Evolutionary conservation across 108 stramenopile species (phyloP), one percentile per base, ranked within the genome.

Genomic region (Cyclotella baltica): DNA sequence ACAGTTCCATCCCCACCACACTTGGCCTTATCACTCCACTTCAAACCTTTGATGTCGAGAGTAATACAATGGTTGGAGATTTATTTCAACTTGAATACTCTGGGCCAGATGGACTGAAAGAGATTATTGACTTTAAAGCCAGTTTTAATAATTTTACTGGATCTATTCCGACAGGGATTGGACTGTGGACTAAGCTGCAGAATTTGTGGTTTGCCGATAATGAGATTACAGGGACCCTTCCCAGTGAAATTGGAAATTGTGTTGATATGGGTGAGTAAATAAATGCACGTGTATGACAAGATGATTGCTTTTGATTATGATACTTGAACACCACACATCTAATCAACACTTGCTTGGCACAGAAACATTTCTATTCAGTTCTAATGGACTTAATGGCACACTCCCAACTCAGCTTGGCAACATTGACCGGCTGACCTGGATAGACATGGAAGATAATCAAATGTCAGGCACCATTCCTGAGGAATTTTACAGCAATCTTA

Each of bases 101-200:
- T 31, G 80, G 80, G 16, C 67, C 67, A 50, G 67, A 72, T 50
- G 81, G 81, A 34, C 59, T 83, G 53, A 63, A 48, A 22, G 75
- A 83, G 33, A 61, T 83, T 25, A 70, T 68, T 6, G 72, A 76
- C 62, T 83, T 76, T 18, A 66, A 75, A 61, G 70, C 81, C 10
- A 76, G 81, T 67, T 50, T 83, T 31, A 86, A 90, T 31, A 89
- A 90, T 67, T 65, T 94, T 22, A 83, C 71, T 40, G 93, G 93
- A 22, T 67, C 65, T 18, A 70, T 94, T 35, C 93, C 93, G 16
- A 81, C 85, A 11, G 93, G 92, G 23, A 74, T 94, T 63, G 92
- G 88, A 56, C 51, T 71, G 16, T 70, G 88, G 78, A 78, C 87
- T 2, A 87, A 87, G 55, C 62, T 88, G 73, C 81, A 77, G 33